A percentile compares a stretch with the other conserved stretches of the same genome.
Evolutionary conservation across 768 basidiomycete species (phyloP).

Genomic region (Kwoniella europaea): DNA sequence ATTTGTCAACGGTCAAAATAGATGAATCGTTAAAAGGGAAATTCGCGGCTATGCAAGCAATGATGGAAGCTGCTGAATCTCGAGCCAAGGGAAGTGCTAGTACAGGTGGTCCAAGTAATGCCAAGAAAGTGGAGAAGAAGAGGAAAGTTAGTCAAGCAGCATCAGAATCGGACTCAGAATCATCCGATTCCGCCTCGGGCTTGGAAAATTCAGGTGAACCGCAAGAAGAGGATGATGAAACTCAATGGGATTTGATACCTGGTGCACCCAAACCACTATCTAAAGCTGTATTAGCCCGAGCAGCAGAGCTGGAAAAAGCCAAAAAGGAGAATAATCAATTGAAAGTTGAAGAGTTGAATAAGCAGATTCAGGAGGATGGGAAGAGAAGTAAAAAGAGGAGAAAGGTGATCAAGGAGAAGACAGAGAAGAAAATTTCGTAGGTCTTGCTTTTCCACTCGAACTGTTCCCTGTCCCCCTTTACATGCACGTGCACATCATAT

Average conservation of each 20-base stretch:
- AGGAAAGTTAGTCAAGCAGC: constrained; percentile 1
- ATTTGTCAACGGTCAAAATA: constrained; percentile 17
- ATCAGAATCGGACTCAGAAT: not conserved
- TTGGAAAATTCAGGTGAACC: not conserved
- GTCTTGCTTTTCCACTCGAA: not conserved
- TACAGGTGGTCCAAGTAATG: constrained; percentile 19
- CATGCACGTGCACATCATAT: not conserved
- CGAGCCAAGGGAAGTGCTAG: constrained; percentile 3
- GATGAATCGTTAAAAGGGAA: constrained; percentile 13
- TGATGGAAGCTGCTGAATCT: constrained; percentile 30
- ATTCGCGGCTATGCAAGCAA: constrained; percentile 23
- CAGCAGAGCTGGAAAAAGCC: constrained; percentile 15
- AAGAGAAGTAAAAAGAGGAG: constrained; percentile 28
- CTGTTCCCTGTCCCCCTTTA: not conserved
- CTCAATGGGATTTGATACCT: constrained; percentile 28
- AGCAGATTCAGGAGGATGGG: constrained; percentile 3
- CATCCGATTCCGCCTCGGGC: not conserved
- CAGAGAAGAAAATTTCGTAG: constrained; percentile 17
- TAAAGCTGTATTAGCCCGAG: constrained; percentile 11
- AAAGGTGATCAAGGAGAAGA: constrained; percentile 22
- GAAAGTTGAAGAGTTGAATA: not conserved
- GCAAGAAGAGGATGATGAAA: constrained; percentile 24
- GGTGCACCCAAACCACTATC: constrained; percentile 19
- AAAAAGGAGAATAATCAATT: constrained; percentile 1
- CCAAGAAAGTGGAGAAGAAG: constrained; percentile 11